phyloP scores from a whole-genome alignment of 768 basidiomycete genomes.

The Pleurotus cornucopiae region DNA sequence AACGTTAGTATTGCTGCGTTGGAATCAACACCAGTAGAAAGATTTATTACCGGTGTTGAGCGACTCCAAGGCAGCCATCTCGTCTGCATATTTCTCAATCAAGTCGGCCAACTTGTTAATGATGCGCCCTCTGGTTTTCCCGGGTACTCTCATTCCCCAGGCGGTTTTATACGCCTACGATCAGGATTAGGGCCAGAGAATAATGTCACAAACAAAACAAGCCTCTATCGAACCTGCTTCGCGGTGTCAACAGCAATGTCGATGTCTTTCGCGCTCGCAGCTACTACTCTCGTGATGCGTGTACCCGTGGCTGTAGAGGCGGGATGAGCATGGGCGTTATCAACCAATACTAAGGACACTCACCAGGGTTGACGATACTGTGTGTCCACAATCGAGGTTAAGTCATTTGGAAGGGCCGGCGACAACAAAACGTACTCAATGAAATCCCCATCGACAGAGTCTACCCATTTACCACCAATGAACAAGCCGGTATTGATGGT shows the following conservation, averaged over 20 bases:
- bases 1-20: neutral
- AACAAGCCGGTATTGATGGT: conserved; percentile 57
- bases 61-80: conserved; percentile 70
- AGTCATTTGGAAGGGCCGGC: neutral
- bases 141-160: conserved; percentile 67
- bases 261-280: conserved; percentile 66
- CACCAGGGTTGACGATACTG: conserved; percentile 59
- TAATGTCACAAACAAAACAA: conserved; percentile 26
- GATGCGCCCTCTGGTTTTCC: conserved; percentile 46
- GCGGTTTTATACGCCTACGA: conserved; percentile 47
- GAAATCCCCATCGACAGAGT: conserved; percentile 49
- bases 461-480: conserved; percentile 65
- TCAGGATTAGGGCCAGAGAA: neutral
- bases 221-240: conserved; percentile 32
- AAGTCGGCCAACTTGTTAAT: conserved; percentile 61
- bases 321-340: neutral
- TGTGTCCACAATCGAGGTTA: conserved; percentile 6
- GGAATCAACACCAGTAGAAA: conserved; percentile 8
- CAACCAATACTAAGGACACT: conserved; percentile 9
- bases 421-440: conserved; percentile 53
- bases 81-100: conserved; percentile 57
- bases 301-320: conserved; percentile 54
- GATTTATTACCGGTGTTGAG: conserved; percentile 54
- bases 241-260: conserved; percentile 72
- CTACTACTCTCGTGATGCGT: conserved; percentile 50